These are phyloP conservation scores for Paramecium primaurelia DNA, from an alignment of 73 alveolate species.

Conservation along the genomic window DNA sequence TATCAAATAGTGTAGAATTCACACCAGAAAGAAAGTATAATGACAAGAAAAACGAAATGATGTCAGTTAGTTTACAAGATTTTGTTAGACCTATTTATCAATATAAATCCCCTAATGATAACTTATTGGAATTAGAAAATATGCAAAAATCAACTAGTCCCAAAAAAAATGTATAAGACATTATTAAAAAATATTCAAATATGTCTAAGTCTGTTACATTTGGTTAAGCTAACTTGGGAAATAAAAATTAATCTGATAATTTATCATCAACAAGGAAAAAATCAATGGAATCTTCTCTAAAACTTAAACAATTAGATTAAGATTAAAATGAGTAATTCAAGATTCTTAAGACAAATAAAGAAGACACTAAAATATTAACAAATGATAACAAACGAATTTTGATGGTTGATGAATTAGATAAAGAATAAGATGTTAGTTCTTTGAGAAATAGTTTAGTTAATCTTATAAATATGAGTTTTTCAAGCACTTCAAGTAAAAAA, in stretches of 20 bases:
- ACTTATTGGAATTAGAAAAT: neutral
- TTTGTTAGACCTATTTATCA: neutral
- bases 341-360: neutral
- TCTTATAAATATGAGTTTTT: neutral
- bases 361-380: neutral
- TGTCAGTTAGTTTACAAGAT: neutral
- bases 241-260: neutral
- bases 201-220: neutral
- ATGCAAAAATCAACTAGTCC: neutral
- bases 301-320: neutral
- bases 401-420: slow-evolving; percentile 31
- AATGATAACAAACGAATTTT: neutral
- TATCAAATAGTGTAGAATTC: neutral
- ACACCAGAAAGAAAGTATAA: neutral
- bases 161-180: neutral
- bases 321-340: neutral
- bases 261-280: neutral
- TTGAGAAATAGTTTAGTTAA: neutral
- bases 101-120: neutral
- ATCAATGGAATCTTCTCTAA: slow-evolving; percentile 33
- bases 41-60: neutral
- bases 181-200: neutral
- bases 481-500: neutral
- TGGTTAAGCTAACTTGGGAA: neutral
- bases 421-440: neutral